These are phyloP conservation scores for Microcyclospora pomicola DNA, from an alignment of 2,329 filamentous ascomycete genomes.

Conservation along the genomic window DNA sequence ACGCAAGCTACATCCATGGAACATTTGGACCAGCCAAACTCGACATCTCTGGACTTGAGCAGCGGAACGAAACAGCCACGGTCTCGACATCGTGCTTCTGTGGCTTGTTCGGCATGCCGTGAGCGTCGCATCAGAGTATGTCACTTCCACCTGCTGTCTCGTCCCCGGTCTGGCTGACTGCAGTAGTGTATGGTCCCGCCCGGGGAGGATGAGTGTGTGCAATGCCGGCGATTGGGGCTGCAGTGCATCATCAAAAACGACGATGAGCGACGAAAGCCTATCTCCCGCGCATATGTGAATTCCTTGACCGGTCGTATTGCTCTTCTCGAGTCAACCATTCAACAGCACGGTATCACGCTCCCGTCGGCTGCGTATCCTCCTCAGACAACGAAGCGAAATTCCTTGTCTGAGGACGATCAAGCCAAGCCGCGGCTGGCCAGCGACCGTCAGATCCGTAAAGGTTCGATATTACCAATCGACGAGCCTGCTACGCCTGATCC, in stretches of 20 bases:
- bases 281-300: conserved; percentile 14
- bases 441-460: too few species aligned
- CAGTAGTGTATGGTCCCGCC: conserved; percentile 12
- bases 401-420: conserved; percentile 10
- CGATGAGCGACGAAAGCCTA: conserved; percentile 13
- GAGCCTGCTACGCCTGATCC: not conserved
- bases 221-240: conserved; percentile 11
- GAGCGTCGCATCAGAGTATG: conserved; percentile 12
- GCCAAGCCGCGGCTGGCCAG: not conserved
- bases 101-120: conserved; percentile 3
- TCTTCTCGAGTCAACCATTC: conserved; percentile 13
- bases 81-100: conserved; percentile 1
- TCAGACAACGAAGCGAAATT: conserved; percentile 12
- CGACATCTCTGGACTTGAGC: too few species aligned
- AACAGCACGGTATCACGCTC: conserved; percentile 9
- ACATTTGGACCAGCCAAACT: too few species aligned
- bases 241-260: conserved; percentile 17
- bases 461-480: too few species aligned
- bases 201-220: conserved; percentile 10
- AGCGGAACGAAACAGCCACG: too few species aligned
- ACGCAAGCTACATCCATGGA: too few species aligned
- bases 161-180: not conserved
- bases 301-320: conserved; percentile 14
- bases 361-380: conserved; percentile 13
- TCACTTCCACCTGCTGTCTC: not conserved